Base-by-base conservation (phyloP, 305 asterid genomes). In the Solanum aculeatissimum region DNA sequence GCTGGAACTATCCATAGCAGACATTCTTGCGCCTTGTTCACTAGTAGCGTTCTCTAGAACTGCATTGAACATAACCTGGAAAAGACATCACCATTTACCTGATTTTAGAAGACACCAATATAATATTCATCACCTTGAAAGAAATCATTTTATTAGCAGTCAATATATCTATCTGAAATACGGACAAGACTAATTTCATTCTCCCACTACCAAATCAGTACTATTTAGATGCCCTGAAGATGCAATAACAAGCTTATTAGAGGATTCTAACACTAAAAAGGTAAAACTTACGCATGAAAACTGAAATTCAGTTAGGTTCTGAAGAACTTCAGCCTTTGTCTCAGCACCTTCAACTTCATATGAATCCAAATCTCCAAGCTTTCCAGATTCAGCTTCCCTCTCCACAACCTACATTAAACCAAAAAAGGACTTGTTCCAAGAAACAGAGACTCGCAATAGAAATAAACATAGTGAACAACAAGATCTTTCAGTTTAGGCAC, bases 1-100 rank as follows among this genome's bases (percentile, higher is more conserved):
- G 91, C 98, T 97, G 90, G 99, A 97, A 89, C 99, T 97, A 85
- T 97, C 99, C 99, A 97, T 97, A 18, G 99, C 98, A 89, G 98
- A 95, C 99, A 97, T 97, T 89, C 98, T 92, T 79, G 99, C 98
- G 84, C 98, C 99, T 89, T 94, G 99, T 92, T 97, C 98, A 92
- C 99, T 95, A 92, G 98, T 95, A 87, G 99, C 99, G 81, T 97
- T 95, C 91, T 97, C 99, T 87, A 95, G 69, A 55, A 95, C 95
- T 0, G 97, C 98, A 83, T 93, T 97, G 96, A 93, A 97, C 95
- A 97, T 45, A 49, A 95, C 97, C 99, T 97, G 93, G 84, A 35
- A 77, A 86, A 83, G 78, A 83, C 51, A 71, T 51, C 70, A 12
- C 45, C 25, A 77, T 53, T 77, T 23, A 83, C 21, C 66, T 27